Conservation (phyloP, 495 filamentous ascomycete genomes). For the Penicillium cosmopolitanum region DNA sequence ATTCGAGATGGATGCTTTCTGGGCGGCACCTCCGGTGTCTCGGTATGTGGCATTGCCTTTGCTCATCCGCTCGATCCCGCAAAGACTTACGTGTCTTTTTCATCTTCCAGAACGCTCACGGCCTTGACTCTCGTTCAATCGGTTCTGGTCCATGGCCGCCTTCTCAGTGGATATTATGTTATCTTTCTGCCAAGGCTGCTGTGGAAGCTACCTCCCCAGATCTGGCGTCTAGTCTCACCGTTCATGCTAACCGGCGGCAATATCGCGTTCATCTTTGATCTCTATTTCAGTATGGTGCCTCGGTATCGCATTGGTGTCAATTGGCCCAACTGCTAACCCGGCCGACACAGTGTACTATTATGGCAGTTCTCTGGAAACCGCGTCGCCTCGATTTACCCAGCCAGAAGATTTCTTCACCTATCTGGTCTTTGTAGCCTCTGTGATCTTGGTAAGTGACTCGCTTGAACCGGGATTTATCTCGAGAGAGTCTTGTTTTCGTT, state of each 20-base stretch:
- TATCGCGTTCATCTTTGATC: conserved; percentile 74
- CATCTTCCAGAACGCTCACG: conserved; percentile 66
- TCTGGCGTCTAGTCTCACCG: conserved; percentile 69
- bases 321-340: conserved; percentile 33
- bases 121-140: conserved; percentile 68
- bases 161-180: conserved; percentile 58
- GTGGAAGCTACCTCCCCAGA: conserved; percentile 66
- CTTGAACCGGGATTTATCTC: conserved; percentile 10
- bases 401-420: conserved; percentile 74
- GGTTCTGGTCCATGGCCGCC: conserved; percentile 59
- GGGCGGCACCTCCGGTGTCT: conserved; percentile 69
- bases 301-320: conserved; percentile 15
- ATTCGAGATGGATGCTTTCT: conserved; percentile 64
- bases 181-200: conserved; percentile 60
- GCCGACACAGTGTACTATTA: conserved; percentile 63
- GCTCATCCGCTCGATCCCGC: conserved; percentile 5
- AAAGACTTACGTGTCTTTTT: conserved; percentile 24
- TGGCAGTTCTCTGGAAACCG: conserved; percentile 62
- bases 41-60: conserved; percentile 52
- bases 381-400: conserved; percentile 60
- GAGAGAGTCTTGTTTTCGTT: conserved; percentile 21
- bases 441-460: conserved; percentile 64
- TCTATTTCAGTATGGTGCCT: conserved; percentile 71
- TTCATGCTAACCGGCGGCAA: conserved; percentile 72
- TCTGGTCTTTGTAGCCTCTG: conserved; percentile 59